Evolutionary conservation across 75 land plant genomes (phyloP).

Genomic region (Pinus tabuliformis): DNA sequence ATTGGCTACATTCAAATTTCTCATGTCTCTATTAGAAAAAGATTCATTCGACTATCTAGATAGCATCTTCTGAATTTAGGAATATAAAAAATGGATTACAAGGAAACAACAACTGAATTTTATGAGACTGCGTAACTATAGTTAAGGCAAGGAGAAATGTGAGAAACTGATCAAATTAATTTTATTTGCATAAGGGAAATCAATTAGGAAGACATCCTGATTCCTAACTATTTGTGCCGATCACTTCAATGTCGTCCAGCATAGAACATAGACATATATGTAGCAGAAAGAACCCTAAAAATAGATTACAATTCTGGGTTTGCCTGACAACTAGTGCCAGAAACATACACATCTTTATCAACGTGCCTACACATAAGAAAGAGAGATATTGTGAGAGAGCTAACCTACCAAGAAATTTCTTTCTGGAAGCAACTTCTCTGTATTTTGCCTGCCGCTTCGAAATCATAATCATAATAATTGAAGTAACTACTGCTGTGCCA

Average conservation of each 20-base stretch:
- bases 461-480: conserved; percentile 13
- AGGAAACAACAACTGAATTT: not conserved
- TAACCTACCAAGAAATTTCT: conserved; percentile 18
- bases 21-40: not conserved
- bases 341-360: not conserved
- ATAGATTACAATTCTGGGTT: not conserved
- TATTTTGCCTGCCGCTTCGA: conserved; percentile 12
- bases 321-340: not conserved
- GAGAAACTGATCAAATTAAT: not conserved
- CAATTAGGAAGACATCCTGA: not conserved
- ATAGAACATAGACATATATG: not conserved
- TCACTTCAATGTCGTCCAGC: not conserved
- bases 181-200: not conserved
- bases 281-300: not conserved
- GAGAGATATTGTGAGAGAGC: not conserved
- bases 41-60: not conserved
- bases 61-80: not conserved
- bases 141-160: not conserved
- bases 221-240: not conserved
- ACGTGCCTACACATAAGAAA: not conserved
- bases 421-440: conserved; percentile 8
- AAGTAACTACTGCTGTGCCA: conserved; percentile 19
- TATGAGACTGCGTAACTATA: not conserved
- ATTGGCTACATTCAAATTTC: not conserved
- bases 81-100: not conserved